Base-by-base conservation (phyloP, 2,329 filamentous ascomycete species). In the Microdochium nivale region DNA sequence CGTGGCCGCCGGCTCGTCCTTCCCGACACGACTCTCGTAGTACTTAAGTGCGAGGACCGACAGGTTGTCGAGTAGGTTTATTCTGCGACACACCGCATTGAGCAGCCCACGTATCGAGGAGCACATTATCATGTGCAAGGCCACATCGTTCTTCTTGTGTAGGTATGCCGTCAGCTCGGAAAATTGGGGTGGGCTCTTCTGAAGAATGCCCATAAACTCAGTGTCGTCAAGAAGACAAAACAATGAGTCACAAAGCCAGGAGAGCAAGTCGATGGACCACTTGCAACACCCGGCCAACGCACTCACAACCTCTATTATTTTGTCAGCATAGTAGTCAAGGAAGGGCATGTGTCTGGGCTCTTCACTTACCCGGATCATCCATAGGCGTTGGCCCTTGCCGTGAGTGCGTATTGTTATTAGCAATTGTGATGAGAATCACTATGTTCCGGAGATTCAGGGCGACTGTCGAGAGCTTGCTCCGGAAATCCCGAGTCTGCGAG, bases 41-140 rank as follows among this genome's bases (percentile, higher is more conserved):
- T 75, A 80, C 3, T 72, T 70, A 11, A 76, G 73, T 2, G 79
- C 76, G 43, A 71, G 68, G 32, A 65, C 67, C 40, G 76, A 76
- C 9, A 80, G 65, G 3, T 56, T 57, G 51, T 83, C 75, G 56
- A 87, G 70, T 55, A 83, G 77, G 3, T 70, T 67, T 23, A 90
- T 73, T 27, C 84, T 80, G 40, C 82, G 82, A 64, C 82, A 87
- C 48, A 83, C 75, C 27, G 86, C 82, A 25, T 81, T 81, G 23
- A 95, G 73, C 56, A 92, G 86, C 21, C 82, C 81, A 13, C 90
- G 81, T 11, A 86, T 86, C 50, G 86, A 83, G 27, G 87, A 90
- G 60, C 84, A 87, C 27, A 95, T 77, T 21, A 94, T 64, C 46
- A 86, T 69, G 56, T 86, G 81, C 11, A 86, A 67, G 1, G 80